phyloP scores from a whole-genome alignment of 148 eudicot species.

The Rhododendron ovatum region DNA sequence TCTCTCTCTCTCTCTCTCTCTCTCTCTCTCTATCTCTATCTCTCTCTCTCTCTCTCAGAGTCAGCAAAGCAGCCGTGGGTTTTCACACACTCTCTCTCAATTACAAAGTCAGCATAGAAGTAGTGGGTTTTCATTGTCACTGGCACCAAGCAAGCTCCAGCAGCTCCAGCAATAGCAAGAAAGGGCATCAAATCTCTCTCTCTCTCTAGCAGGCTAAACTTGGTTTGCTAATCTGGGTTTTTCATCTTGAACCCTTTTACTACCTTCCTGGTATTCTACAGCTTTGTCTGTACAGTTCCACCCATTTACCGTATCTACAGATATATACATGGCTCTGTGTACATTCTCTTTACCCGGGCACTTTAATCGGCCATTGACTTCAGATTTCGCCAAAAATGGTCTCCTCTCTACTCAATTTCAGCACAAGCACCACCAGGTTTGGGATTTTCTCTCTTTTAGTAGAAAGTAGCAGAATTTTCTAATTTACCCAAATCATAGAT shows the following conservation, averaged over 20 bases:
- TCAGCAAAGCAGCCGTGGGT: neutral
- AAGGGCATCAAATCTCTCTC: neutral
- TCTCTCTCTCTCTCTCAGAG: neutral
- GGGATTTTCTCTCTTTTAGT: neutral
- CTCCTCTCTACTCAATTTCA: conserved; percentile 25
- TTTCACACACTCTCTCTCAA: neutral
- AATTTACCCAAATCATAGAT: neutral
- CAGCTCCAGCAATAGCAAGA: neutral
- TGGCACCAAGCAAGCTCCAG: neutral
- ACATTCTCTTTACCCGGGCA: conserved; percentile 33
- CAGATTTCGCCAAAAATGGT: conserved; percentile 30
- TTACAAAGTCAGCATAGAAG: neutral
- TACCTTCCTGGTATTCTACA: neutral
- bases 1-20: neutral
- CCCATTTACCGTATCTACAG: neutral
- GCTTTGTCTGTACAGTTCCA: neutral
- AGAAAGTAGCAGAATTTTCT: neutral
- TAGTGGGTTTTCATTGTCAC: neutral
- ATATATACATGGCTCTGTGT: conserved; percentile 42
- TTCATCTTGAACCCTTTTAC: neutral
- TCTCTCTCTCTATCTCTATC: neutral
- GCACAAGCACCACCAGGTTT: conserved; percentile 41
- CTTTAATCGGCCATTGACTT: conserved; percentile 26
- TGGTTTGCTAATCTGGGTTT: conserved; percentile 16
- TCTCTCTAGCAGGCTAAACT: neutral